Evolutionary conservation across 257 asterid species (phyloP), one percentile per base, ranked within the genome.

Genomic region (Salvia miltiorrhiza): DNA sequence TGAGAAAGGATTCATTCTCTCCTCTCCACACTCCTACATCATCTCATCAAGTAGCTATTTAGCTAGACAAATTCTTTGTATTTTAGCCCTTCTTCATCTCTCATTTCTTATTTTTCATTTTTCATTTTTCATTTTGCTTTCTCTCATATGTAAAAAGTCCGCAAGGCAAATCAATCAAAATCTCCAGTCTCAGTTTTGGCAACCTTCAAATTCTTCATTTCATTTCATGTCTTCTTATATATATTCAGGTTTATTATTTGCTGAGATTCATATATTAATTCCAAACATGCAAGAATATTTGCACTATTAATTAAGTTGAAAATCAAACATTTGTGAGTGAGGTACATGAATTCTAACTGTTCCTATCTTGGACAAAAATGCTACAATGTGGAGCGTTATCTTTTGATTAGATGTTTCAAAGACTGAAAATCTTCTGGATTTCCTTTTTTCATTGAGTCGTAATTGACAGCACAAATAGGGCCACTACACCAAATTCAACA

Each of bases 111-210:
- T n/a, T n/a, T n/a, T 1, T 14, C 8, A 10, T 56, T 4, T 12
- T 24, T 73, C 55, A 8, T 37, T 45, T 9, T 21, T 30, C 4
- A 4, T 30, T 30, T 72, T 17, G 1, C 35, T 23, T 26, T 47
- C 2, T 62, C 7, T 23, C 33, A 49, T 58, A 45, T 83, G 86
- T 75, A 74, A 63, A 70, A 84, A 84, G 86, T 80, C 88, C 88
- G 88, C 79, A 84, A 84, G 88, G 86, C 88, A 79, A n/a, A 77
- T 47, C 49, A 69, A 77, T 73, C 76, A 64, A 54, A 67, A 61
- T 73, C 24, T 65, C 32, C 16, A 33, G 37, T 43, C 55, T 28
- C 52, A 72, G 69, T 68, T 75, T 61, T 65, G 70, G 35, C 68
- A 59, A 30, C n/a, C 37, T 28, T n/a, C 10, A 21, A 19, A 1